A percentile compares a stretch with the other conserved stretches of the same genome.
phyloP scores from a whole-genome alignment of 2,329 filamentous ascomycete species.

The Cryphonectria parasitica region DNA sequence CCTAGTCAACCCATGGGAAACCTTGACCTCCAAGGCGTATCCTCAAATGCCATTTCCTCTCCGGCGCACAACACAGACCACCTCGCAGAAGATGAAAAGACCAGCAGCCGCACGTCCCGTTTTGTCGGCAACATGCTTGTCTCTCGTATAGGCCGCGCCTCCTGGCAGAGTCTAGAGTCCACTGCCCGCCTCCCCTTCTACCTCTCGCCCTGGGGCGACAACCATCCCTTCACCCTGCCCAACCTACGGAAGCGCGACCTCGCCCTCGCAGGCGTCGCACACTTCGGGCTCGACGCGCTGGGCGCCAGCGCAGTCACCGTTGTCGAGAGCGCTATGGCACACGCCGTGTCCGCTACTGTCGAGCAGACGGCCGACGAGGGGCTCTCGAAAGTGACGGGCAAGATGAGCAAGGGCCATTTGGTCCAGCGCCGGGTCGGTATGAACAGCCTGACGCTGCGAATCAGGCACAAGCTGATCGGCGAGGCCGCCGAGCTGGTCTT shows the following conservation, averaged over 20 bases:
- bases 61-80: conserved; percentile 26
- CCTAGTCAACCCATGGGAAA: conserved; percentile 24
- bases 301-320: conserved; percentile 30
- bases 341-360: conserved; percentile 28
- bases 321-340: conserved; percentile 29
- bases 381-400: conserved; percentile 24
- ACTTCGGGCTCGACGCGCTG: conserved; percentile 31
- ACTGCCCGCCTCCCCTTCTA: conserved; percentile 31
- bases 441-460: conserved; percentile 29
- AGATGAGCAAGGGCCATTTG: conserved; percentile 21
- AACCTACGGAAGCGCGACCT: conserved; percentile 33
- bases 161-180: conserved; percentile 30
- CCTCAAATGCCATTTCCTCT: conserved; percentile 21
- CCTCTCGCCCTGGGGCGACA: conserved; percentile 33
- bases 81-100: conserved; percentile 28
- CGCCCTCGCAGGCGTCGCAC: conserved; percentile 32
- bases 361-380: conserved; percentile 31
- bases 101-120: conserved; percentile 27
- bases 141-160: conserved; percentile 30
- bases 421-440: conserved; percentile 30
- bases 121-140: conserved; percentile 33
- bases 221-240: conserved; percentile 31
- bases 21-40: conserved; percentile 21
- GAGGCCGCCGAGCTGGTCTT: conserved; percentile 31
- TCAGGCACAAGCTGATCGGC: conserved; percentile 32